A percentile compares a stretch with the other conserved stretches of the same genome.
Conservation (phyloP, 2,329 filamentous ascomycete genomes). For the Arthrobotrys entomopaga region DNA sequence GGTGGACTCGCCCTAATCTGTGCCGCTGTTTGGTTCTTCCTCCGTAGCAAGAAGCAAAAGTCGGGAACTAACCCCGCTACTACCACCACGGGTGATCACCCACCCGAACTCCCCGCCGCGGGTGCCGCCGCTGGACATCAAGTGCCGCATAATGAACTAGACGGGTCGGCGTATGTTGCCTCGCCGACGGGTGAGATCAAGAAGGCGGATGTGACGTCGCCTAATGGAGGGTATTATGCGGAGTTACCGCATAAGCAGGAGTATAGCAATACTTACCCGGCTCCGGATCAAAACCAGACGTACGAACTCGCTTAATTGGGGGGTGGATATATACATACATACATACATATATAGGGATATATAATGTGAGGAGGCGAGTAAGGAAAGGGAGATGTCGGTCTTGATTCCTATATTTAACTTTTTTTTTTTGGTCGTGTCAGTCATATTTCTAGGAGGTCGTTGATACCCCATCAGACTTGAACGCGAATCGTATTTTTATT, state of each 20-base stretch:
- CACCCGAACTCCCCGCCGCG: neutral
- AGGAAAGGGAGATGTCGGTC: neutral
- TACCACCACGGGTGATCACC: neutral
- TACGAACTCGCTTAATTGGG: constrained; percentile 1
- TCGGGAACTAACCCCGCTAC: neutral
- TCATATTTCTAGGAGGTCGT: too few species aligned
- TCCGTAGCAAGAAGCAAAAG: constrained; percentile 50
- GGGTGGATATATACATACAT: too few species aligned
- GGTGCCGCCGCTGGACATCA: neutral
- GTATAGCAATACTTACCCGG: neutral
- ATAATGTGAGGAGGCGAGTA: neutral
- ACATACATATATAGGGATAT: too few species aligned
- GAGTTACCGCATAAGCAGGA: constrained; percentile 9
- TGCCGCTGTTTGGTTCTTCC: constrained; percentile 63
- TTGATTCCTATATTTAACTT: too few species aligned
- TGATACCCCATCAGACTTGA: too few species aligned
- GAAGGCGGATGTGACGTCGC: neutral
- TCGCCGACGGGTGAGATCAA: neutral
- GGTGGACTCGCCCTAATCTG: constrained; percentile 63
- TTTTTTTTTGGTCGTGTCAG: too few species aligned
- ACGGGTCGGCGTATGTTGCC: neutral
- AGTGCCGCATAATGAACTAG: neutral
- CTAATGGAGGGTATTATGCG: neutral
- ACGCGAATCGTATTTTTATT: too few species aligned
- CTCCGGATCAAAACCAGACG: neutral